A percentile compares a stretch with the other conserved stretches of the same genome.
Conservation (phyloP, 805 yeast species). For the Wickerhamomyces silvicola region DNA sequence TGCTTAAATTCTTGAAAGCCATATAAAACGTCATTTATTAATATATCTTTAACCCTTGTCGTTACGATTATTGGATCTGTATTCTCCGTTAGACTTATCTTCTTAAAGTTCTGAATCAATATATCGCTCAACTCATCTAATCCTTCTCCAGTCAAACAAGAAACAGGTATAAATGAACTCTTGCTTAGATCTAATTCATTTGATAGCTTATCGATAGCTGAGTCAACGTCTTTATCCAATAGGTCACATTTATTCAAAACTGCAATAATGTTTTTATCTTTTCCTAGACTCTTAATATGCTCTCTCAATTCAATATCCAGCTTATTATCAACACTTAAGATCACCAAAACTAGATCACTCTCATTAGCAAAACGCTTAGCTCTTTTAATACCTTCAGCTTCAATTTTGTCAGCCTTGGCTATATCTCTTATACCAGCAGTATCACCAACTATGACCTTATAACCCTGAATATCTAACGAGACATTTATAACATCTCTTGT, state of each 20-base stretch:
- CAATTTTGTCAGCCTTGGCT: slow-evolving; percentile 49
- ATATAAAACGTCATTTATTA: slow-evolving; percentile 66
- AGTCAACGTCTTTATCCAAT: slow-evolving; percentile 14
- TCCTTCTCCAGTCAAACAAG: slow-evolving; percentile 59
- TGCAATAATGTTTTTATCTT: slow-evolving; percentile 30
- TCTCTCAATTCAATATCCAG: slow-evolving; percentile 32
- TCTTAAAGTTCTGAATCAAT: slow-evolving; percentile 41
- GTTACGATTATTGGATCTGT: slow-evolving; percentile 70
- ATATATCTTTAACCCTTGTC: slow-evolving; percentile 65
- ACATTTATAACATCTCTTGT: slow-evolving; percentile 86
- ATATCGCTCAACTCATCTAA: slow-evolving; percentile 36
- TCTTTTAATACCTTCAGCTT: slow-evolving; percentile 72
- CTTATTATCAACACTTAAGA: slow-evolving; percentile 44
- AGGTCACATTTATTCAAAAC: slow-evolving; percentile 61
- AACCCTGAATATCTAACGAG: slow-evolving; percentile 76
- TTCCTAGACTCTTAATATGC: slow-evolving; percentile 29
- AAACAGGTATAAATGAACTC: slow-evolving; percentile 34
- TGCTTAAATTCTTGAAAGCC: slow-evolving; percentile 62
- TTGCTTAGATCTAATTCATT: slow-evolving; percentile 16
- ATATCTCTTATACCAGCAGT: slow-evolving; percentile 81
- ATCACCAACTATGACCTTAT: slow-evolving; percentile 77
- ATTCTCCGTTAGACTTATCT: slow-evolving; percentile 40
- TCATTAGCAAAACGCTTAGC: slow-evolving; percentile 54
- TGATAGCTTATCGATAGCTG: slow-evolving; percentile 19
- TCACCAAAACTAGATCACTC: slow-evolving; percentile 66